These are phyloP conservation scores for Xylaria sp. DNA, from an alignment of 2,329 filamentous ascomycete species.

Conservation along the genomic window DNA sequence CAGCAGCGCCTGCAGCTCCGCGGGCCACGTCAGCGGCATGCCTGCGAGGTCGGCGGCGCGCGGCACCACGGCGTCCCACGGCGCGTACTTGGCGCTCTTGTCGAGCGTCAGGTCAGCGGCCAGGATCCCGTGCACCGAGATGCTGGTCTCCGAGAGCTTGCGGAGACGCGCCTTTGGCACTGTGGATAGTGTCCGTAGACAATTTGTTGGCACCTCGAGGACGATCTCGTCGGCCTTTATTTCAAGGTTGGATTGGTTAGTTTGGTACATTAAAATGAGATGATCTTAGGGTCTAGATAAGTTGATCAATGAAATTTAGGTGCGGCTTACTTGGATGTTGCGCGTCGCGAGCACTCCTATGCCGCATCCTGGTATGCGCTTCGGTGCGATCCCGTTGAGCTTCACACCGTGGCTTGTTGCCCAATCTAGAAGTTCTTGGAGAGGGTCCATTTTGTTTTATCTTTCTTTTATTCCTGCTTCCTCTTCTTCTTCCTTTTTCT, in stretches of 20 bases:
- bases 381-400: conserved; percentile 73
- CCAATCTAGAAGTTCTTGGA: conserved; percentile 73
- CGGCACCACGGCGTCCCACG: conserved; percentile 77
- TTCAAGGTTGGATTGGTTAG: neutral
- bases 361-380: conserved; percentile 75
- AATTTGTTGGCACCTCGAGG: conserved; percentile 70
- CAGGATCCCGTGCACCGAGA: conserved; percentile 76
- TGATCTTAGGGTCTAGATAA: neutral
- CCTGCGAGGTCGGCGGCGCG: conserved; percentile 65
- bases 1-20: conserved; percentile 57
- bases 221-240: conserved; percentile 67
- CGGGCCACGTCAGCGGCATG: conserved; percentile 62
- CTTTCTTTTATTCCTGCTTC: neutral
- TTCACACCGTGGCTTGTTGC: conserved; percentile 71
- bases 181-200: conserved; percentile 72
- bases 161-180: conserved; percentile 64
- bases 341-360: conserved; percentile 80
- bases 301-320: neutral
- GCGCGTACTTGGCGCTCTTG: conserved; percentile 56
- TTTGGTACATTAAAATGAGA: neutral
- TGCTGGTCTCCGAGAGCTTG: conserved; percentile 60
- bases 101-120: conserved; percentile 74
- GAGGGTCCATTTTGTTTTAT: conserved; percentile 38
- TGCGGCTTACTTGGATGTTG: conserved; percentile 66
- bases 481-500: neutral